Conservation (phyloP, 148 eudicot genomes). For the Rhododendron simsii region DNA sequence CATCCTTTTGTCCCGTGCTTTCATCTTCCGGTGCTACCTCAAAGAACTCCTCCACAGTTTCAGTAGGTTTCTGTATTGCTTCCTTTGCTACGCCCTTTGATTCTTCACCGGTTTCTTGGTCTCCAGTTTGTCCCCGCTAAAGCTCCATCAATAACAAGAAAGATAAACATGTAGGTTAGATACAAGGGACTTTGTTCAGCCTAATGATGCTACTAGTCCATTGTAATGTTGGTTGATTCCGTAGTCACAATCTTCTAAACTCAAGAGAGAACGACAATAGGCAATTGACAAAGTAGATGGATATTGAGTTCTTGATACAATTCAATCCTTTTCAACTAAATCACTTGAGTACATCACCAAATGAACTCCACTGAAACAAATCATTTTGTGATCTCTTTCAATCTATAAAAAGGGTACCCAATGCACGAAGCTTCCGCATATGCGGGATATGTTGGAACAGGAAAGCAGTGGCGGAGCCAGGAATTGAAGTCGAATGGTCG, state of each 20-base stretch:
- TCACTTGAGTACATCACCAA: too few species aligned
- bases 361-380: too few species aligned
- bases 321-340: too few species aligned
- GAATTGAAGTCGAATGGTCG: too few species aligned
- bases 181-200: not conserved
- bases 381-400: too few species aligned
- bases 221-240: not conserved
- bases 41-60: not conserved
- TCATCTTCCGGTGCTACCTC: not conserved
- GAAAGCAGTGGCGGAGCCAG: too few species aligned
- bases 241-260: not conserved
- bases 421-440: too few species aligned
- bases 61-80: not conserved
- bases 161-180: not conserved
- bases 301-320: not conserved
- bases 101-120: not conserved
- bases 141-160: not conserved
- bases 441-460: too few species aligned
- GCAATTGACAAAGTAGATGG: not conserved
- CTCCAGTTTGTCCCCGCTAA: not conserved
- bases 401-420: too few species aligned
- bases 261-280: not conserved
- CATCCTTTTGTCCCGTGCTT: not conserved
- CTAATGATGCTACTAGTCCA: not conserved
- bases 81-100: not conserved